Percentiles rank a stretch among this genome's conserved stretches.
phyloP scores from a whole-genome alignment of 2,329 filamentous ascomycete species.

The Stagonosporopsis vannaccii region DNA sequence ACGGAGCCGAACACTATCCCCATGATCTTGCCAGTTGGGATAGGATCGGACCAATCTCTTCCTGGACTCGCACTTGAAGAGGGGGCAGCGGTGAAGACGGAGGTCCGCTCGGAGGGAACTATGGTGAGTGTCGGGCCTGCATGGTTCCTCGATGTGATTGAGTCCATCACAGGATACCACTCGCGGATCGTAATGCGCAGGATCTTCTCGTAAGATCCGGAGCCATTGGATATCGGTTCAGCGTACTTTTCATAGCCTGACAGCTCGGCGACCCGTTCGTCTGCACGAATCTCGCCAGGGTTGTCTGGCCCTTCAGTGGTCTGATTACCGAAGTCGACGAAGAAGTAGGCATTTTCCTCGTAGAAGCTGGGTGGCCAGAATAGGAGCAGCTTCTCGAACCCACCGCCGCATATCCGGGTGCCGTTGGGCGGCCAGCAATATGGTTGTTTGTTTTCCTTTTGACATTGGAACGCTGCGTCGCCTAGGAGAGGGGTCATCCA shows the following conservation, averaged over 20 bases:
- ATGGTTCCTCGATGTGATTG: constrained; percentile 3
- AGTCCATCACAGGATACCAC: not conserved
- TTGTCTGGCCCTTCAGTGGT: not conserved
- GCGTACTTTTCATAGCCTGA: not conserved
- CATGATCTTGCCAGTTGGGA: not conserved
- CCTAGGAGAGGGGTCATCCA: not conserved
- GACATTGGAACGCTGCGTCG: constrained; percentile 19
- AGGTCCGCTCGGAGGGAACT: not conserved
- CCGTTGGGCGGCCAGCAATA: constrained; percentile 31
- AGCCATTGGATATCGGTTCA: not conserved
- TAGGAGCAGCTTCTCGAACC: not conserved
- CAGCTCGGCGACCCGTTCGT: not conserved
- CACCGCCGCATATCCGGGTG: constrained; percentile 23
- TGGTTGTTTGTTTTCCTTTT: constrained; percentile 19
- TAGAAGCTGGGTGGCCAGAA: constrained; percentile 26
- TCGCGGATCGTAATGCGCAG: constrained; percentile 13
- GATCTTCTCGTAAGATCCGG: not conserved
- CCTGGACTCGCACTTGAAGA: too few species aligned
- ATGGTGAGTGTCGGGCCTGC: constrained; percentile 24
- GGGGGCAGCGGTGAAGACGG: too few species aligned
- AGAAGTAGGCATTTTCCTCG: constrained; percentile 14
- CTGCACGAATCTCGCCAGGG: not conserved
- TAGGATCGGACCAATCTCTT: too few species aligned
- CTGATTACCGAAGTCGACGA: constrained; percentile 9
- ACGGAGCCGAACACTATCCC: constrained; percentile 5